Evolutionary conservation across 257 asterid genomes (phyloP), one percentile per base, ranked within the genome.

Genomic region (Gentiana macrophylla): DNA sequence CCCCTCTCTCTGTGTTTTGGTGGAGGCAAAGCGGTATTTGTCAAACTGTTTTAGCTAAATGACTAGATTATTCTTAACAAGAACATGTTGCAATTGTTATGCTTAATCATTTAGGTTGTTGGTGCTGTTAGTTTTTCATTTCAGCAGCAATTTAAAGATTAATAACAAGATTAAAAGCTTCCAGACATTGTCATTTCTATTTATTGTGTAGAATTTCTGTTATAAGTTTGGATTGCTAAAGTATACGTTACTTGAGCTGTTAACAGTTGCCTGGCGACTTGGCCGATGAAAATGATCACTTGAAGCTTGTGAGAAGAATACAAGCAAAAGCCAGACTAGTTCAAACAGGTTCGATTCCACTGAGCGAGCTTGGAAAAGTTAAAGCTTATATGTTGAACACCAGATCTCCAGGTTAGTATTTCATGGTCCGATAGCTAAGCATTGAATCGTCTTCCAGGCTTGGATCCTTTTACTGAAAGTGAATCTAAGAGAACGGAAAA

Each of bases 301-400:
- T 35, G 8, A 65, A 66, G 46, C 59, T 62, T 61, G 55, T 84
- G 72, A 84, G 74, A 69, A 92, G 71, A 71, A 58, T 81, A 43
- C 74, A 62, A 76, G 93, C 79, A 60, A 88, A 76, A 76, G 89
- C 87, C 59, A 89, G 87, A 53, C 79, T 92, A 67, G 94, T 83
- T 59, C 83, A 78, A 77, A 70, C 50, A 24, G 90, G 93, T 64
- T 72, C 85, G 51, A 61, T 88, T 62, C 81, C 90, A 33, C 53
- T 85, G 76, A 72, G 49, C 36, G 91, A 84, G 71, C 93, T 91
- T 53, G 72, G 80, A 41, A 83, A 78, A 71, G 61, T 83, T 64
- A 83, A 79, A 75, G 77, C 84, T 37, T 74, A 68, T 66, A 67
- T 85, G 35, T 68, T 88, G 70, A 74, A 82, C 79, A 48, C 61